These are phyloP conservation scores for Syzygium aromaticum DNA, from an alignment of 345 rosid genomes.

Conservation along the genomic window DNA sequence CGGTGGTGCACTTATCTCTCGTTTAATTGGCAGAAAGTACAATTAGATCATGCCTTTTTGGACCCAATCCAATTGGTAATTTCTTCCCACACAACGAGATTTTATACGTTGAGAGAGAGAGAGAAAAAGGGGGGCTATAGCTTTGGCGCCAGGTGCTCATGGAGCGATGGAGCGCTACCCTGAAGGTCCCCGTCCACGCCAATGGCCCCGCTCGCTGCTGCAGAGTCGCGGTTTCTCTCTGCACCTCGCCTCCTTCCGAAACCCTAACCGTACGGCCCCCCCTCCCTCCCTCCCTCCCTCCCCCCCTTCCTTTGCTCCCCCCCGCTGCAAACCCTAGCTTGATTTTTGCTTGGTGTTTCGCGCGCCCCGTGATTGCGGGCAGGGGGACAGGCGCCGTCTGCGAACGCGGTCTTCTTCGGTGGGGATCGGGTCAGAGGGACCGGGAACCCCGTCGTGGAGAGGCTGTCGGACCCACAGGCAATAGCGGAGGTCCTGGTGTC, in stretches of 20 bases:
- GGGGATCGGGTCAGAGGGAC: conserved; percentile 72
- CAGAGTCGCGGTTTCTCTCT: conserved; percentile 68
- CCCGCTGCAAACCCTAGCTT: background rate
- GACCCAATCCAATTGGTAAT: background rate
- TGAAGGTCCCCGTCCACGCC: conserved; percentile 47
- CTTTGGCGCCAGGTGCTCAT: conserved; percentile 5
- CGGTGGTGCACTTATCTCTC: too few species aligned
- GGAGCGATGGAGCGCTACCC: conserved; percentile 57
- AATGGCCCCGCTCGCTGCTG: conserved; percentile 15
- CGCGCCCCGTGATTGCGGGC: conserved; percentile 6
- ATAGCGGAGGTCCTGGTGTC: conserved; percentile 66
- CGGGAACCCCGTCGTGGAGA: conserved; percentile 57
- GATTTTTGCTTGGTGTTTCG: background rate
- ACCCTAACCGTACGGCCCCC: conserved; percentile 25
- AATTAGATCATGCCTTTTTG: background rate
- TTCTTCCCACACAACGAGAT: background rate
- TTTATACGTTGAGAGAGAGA: background rate
- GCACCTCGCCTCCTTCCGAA: conserved; percentile 34
- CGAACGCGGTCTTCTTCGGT: conserved; percentile 60
- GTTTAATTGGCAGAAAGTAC: too few species aligned
- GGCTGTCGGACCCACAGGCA: conserved; percentile 48
- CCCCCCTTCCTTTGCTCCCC: background rate
- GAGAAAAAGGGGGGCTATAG: background rate
- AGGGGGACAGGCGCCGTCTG: conserved; percentile 32
- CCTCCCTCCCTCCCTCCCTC: background rate